A percentile compares a stretch with the other conserved stretches of the same genome.
Conservation (phyloP, 2,329 filamentous ascomycete species). For the Ophiostoma sp. region DNA sequence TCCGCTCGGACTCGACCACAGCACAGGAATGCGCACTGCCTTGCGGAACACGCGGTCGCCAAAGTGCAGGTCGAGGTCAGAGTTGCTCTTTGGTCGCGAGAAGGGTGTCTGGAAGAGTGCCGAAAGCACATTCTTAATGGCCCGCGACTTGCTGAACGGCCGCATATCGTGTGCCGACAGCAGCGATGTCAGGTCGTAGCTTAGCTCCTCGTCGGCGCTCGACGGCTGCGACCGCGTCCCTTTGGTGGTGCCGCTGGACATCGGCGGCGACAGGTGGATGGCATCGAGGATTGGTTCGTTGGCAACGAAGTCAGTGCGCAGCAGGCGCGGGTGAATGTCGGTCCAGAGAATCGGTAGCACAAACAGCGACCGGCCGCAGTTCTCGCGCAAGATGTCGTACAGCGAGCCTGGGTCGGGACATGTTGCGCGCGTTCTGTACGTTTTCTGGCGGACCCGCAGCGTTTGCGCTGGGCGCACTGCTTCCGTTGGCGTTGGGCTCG, state of each 20-base stretch:
- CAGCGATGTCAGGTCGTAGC: constrained; percentile 41
- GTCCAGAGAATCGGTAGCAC: constrained; percentile 53
- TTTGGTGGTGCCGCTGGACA: constrained; percentile 31
- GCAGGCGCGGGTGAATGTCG: constrained; percentile 45
- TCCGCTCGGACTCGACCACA: constrained; percentile 43
- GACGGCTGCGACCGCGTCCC: constrained; percentile 27
- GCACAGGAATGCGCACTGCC: constrained; percentile 44
- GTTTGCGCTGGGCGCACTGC: background rate
- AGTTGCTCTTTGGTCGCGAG: constrained; percentile 31
- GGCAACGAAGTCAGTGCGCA: constrained; percentile 44
- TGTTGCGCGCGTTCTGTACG: background rate
- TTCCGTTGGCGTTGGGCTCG: constrained; percentile 6
- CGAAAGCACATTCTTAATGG: constrained; percentile 42
- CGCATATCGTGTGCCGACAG: constrained; percentile 35
- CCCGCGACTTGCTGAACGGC: constrained; percentile 36
- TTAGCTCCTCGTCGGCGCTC: constrained; percentile 34
- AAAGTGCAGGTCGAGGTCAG: constrained; percentile 48
- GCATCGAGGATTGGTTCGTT: constrained; percentile 31
- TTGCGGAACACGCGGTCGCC: constrained; percentile 42
- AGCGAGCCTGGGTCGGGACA: constrained; percentile 46
- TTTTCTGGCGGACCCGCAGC: background rate
- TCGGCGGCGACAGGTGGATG: constrained; percentile 37
- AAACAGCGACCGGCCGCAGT: constrained; percentile 46
- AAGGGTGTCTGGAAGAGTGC: constrained; percentile 40
- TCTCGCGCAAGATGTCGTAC: constrained; percentile 46